Conservation (phyloP, 2,329 filamentous ascomycete genomes). For the Elsinoe ampelina region DNA sequence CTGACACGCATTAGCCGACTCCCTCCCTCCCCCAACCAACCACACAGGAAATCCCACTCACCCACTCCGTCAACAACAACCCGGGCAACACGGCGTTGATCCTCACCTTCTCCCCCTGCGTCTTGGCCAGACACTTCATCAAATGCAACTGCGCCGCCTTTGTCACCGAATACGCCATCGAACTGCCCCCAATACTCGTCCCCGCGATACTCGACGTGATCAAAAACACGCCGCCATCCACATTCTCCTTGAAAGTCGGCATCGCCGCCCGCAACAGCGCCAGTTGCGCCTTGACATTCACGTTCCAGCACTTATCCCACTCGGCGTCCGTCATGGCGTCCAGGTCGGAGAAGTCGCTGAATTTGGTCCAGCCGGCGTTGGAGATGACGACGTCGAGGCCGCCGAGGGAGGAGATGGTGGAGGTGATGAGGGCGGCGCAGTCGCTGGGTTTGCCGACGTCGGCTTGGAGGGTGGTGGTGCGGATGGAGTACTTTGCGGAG, state of each 20-base stretch:
- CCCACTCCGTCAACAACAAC: constrained; percentile 60
- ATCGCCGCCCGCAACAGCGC: constrained; percentile 48
- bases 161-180: constrained; percentile 65
- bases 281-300: constrained; percentile 47
- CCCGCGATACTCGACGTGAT: constrained; percentile 53
- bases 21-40: background rate
- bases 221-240: constrained; percentile 54
- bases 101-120: constrained; percentile 52
- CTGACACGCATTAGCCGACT: constrained; percentile 23
- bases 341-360: constrained; percentile 48
- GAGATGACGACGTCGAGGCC: constrained; percentile 69
- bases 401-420: constrained; percentile 52
- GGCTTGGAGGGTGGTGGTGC: constrained; percentile 51
- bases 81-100: constrained; percentile 58
- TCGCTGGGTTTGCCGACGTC: constrained; percentile 55
- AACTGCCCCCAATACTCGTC: constrained; percentile 43
- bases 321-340: constrained; percentile 51
- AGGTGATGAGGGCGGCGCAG: constrained; percentile 49
- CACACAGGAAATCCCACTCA: constrained; percentile 18
- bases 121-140: constrained; percentile 54
- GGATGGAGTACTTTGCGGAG: constrained; percentile 40
- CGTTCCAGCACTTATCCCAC: constrained; percentile 57
- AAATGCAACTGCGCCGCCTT: constrained; percentile 65
- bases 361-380: constrained; percentile 61
- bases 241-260: constrained; percentile 25